These are phyloP conservation scores for Podaxis sp. DNA, from an alignment of 768 basidiomycete species.

Conservation along the genomic window DNA sequence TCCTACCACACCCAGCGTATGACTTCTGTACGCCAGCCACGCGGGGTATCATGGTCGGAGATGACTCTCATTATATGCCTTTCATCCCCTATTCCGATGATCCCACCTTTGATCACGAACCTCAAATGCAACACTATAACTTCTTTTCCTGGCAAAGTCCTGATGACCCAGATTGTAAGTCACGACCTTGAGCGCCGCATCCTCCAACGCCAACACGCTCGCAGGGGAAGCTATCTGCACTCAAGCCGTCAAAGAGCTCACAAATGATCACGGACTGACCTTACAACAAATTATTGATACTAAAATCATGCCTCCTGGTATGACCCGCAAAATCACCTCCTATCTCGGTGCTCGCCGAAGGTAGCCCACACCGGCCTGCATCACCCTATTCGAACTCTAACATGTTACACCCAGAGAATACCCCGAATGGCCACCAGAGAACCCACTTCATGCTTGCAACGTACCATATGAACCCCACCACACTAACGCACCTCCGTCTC, in stretches of 20 bases:
- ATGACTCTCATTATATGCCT: slow-evolving; percentile 55
- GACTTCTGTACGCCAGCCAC: slow-evolving; percentile 54
- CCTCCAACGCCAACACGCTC: not conserved
- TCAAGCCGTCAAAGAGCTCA: slow-evolving; percentile 47
- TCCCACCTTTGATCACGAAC: slow-evolving; percentile 41
- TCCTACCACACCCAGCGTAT: slow-evolving; percentile 39
- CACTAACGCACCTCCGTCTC: slow-evolving; percentile 16
- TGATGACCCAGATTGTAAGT: slow-evolving; percentile 38
- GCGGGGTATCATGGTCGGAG: slow-evolving; percentile 51
- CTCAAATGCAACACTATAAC: slow-evolving; percentile 42
- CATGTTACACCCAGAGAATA: slow-evolving; percentile 27
- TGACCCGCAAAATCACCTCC: slow-evolving; percentile 7
- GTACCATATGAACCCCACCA: slow-evolving; percentile 13
- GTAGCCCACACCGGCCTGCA: not conserved
- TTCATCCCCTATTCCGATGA: slow-evolving; percentile 70
- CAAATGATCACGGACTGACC: slow-evolving; percentile 34
- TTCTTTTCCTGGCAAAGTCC: slow-evolving; percentile 50
- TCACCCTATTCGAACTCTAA: not conserved
- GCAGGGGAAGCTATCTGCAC: slow-evolving; percentile 51
- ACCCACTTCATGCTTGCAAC: slow-evolving; percentile 9
- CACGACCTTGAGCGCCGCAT: not conserved
- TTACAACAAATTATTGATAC: slow-evolving; percentile 49
- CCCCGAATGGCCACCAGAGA: slow-evolving; percentile 28
- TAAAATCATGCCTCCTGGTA: slow-evolving; percentile 37
- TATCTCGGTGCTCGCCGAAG: slow-evolving; percentile 7